phyloP scores from a whole-genome alignment of 2,329 filamentous ascomycete species.

The Xylaria digitata region DNA sequence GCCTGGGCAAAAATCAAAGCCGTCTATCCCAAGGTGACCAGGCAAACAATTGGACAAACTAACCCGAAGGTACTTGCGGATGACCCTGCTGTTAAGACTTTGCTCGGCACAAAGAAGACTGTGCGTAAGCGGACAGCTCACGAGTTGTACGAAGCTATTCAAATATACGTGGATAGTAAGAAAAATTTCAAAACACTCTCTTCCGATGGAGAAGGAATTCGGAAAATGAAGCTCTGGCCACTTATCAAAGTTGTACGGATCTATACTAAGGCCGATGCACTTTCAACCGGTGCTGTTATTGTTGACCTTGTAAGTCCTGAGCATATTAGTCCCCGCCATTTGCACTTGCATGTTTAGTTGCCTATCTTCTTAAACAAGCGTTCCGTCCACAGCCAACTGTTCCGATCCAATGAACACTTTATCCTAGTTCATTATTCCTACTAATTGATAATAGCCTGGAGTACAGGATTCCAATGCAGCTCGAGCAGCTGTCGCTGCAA shows the following conservation, averaged over 20 bases:
- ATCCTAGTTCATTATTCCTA: not conserved
- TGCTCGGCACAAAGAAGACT: conserved; percentile 60
- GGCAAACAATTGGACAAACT: conserved; percentile 27
- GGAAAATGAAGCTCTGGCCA: conserved; percentile 54
- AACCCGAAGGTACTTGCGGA: conserved; percentile 56
- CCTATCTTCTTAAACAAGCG: too few relatives aligned
- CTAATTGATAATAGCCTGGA: conserved; percentile 57
- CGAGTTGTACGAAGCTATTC: conserved; percentile 59
- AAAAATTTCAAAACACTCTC: conserved; percentile 52
- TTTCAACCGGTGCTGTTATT: conserved; percentile 65
- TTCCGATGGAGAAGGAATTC: not conserved
- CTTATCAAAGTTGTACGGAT: conserved; percentile 58
- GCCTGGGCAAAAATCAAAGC: conserved; percentile 56
- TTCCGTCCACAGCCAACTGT: not conserved
- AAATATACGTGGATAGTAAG: conserved; percentile 66
- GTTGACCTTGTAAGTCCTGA: conserved; percentile 61
- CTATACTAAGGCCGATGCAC: conserved; percentile 60
- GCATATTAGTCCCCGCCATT: not conserved
- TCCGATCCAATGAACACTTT: not conserved
- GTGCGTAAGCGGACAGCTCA: conserved; percentile 54
- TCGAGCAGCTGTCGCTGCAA: conserved; percentile 65
- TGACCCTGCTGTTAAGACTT: conserved; percentile 51
- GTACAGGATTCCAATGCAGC: conserved; percentile 70
- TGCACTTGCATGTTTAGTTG: too few relatives aligned
- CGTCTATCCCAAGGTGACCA: conserved; percentile 49